These are phyloP conservation scores for Aegilops sharonensis DNA, from an alignment of 176 grass and related monocot species.

Conservation along the genomic window DNA sequence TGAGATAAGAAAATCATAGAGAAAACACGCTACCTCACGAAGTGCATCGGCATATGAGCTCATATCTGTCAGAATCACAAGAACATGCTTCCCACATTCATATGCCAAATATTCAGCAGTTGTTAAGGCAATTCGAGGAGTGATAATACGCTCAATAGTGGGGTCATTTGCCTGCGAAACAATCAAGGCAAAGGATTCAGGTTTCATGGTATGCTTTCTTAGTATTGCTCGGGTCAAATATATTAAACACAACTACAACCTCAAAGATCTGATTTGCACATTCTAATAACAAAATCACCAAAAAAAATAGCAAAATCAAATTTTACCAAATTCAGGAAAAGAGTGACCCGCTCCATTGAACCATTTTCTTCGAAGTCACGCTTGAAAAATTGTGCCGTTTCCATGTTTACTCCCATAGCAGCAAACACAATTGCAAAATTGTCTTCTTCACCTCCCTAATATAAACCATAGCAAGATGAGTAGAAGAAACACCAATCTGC, in stretches of 20 bases:
- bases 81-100: constrained; percentile 92
- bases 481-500: background rate
- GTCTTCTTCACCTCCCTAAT: constrained; percentile 71
- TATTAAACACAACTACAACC: background rate
- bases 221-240: background rate
- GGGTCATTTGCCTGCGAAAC: constrained; percentile 81
- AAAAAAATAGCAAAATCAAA: background rate
- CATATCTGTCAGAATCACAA: constrained; percentile 95
- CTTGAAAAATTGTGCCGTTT: constrained; percentile 95
- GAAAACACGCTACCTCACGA: constrained; percentile 57
- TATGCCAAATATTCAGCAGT: constrained; percentile 94
- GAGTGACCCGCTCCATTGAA: constrained; percentile 91
- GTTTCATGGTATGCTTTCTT: constrained; percentile 9
- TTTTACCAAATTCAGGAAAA: constrained; percentile 89
- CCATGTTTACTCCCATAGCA: constrained; percentile 98
- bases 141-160: constrained; percentile 94
- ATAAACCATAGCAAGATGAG: constrained; percentile 13
- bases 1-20: constrained; percentile 3
- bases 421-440: constrained; percentile 97
- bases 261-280: background rate
- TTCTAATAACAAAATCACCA: background rate
- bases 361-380: constrained; percentile 97
- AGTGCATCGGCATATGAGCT: constrained; percentile 96
- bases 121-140: constrained; percentile 88
- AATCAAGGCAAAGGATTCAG: background rate